Conservation (phyloP, 495 filamentous ascomycete species). For the Melanomma pulvis-pyrius region DNA sequence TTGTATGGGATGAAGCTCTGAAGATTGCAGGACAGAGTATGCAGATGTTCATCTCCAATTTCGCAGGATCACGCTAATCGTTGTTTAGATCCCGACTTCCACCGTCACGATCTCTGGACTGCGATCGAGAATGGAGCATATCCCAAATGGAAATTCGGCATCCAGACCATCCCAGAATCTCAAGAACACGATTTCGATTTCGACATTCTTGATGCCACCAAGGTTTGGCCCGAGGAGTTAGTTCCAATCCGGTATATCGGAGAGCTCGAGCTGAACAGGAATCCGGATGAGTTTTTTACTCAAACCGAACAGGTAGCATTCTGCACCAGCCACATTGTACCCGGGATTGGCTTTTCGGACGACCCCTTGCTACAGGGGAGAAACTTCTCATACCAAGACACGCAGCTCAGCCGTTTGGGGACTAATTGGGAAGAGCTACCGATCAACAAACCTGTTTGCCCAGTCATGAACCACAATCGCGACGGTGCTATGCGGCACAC, state of each 20-base stretch:
- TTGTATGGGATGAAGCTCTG: slow-evolving; percentile 87
- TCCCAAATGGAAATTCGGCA: slow-evolving; percentile 82
- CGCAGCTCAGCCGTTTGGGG: slow-evolving; percentile 79
- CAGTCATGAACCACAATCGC: slow-evolving; percentile 78
- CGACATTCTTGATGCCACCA: slow-evolving; percentile 89
- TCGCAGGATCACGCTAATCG: background rate
- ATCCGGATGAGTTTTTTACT: slow-evolving; percentile 82
- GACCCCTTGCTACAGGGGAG: slow-evolving; percentile 82
- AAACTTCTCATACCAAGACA: slow-evolving; percentile 88
- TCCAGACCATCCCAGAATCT: slow-evolving; percentile 73
- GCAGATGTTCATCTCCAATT: background rate
- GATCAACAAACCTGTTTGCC: slow-evolving; percentile 77
- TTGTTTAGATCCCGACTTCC: slow-evolving; percentile 75
- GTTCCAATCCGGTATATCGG: slow-evolving; percentile 81
- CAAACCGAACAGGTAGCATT: slow-evolving; percentile 86
- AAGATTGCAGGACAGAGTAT: slow-evolving; percentile 69
- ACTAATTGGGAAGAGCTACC: slow-evolving; percentile 86
- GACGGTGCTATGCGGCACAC: slow-evolving; percentile 68
- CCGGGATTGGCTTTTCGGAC: slow-evolving; percentile 84
- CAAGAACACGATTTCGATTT: slow-evolving; percentile 83
- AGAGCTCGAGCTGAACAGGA: slow-evolving; percentile 79
- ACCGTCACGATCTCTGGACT: slow-evolving; percentile 77
- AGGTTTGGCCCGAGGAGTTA: slow-evolving; percentile 85
- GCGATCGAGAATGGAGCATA: slow-evolving; percentile 76
- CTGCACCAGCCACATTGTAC: slow-evolving; percentile 82